Evolutionary conservation across 805 yeast genomes (phyloP).

Genomic region (Vanderwaltozyma verrucispora): DNA sequence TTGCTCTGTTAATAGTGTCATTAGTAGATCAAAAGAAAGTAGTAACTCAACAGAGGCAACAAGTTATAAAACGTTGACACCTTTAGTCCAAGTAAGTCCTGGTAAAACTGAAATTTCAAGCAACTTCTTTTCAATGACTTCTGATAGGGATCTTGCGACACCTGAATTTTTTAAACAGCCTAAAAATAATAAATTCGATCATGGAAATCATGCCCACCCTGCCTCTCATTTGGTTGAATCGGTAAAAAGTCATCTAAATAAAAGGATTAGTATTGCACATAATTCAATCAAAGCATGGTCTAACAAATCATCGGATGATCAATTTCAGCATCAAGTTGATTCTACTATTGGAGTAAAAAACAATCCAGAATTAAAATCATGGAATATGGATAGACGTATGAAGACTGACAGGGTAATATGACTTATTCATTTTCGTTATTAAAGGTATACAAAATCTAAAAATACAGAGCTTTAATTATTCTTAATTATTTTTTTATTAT

Average conservation of each 20-base stretch:
- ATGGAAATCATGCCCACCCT: background rate
- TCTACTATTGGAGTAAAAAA: no score
- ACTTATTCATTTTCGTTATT: no score
- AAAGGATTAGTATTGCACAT: background rate
- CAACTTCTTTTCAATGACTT: background rate
- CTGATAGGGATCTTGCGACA: background rate
- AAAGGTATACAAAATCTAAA: no score
- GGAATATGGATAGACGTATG: slow-evolving; percentile 1
- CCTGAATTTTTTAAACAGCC: slow-evolving; percentile 1
- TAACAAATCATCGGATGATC: background rate
- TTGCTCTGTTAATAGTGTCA: no score
- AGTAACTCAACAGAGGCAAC: no score
- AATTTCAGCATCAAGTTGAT: background rate
- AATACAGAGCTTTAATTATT: no score
- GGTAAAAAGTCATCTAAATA: background rate
- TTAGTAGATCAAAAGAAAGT: no score
- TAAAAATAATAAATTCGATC: background rate
- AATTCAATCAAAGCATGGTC: background rate
- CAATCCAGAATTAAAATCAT: background rate
- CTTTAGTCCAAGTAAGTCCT: background rate
- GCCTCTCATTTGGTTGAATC: background rate
- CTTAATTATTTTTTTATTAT: no score
- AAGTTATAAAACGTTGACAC: no score
- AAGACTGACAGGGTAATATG: background rate
- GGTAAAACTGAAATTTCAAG: background rate